A percentile compares a stretch with the other conserved stretches of the same genome.
Evolutionary conservation across 2,329 filamentous ascomycete genomes (phyloP).

Genomic region (Phialocephala subalpina): DNA sequence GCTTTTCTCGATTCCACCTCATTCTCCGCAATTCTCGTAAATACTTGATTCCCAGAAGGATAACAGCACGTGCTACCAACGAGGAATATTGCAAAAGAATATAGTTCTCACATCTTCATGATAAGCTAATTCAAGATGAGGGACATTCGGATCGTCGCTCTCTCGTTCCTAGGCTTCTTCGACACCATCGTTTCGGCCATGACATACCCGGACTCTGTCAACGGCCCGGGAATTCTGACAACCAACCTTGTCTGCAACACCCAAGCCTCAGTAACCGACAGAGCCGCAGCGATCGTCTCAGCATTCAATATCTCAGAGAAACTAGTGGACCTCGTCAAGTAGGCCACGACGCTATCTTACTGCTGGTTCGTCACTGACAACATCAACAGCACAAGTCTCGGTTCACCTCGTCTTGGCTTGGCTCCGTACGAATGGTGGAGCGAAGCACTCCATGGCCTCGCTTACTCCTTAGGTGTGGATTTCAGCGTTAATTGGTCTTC

Average conservation of each 20-base stretch:
- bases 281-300: constrained; percentile 15
- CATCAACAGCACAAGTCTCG: constrained; percentile 25
- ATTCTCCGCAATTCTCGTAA: background rate
- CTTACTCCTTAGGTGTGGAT: constrained; percentile 58
- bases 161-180: background rate
- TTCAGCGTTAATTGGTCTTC: constrained; percentile 45
- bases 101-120: background rate
- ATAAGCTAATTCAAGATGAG: background rate
- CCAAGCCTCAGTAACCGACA: constrained; percentile 8
- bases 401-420: constrained; percentile 33
- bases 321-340: constrained; percentile 30
- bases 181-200: background rate
- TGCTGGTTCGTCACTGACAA: constrained; percentile 6
- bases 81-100: background rate
- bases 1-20: background rate
- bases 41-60: background rate
- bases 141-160: background rate
- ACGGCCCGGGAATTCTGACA: constrained; percentile 48
- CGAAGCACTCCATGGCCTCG: constrained; percentile 70
- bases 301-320: constrained; percentile 21
- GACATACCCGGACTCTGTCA: constrained; percentile 58
- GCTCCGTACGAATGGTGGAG: constrained; percentile 66
- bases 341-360: background rate
- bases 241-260: constrained; percentile 43
- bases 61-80: background rate